Evolutionary conservation across 176 grass and related monocot genomes (phyloP).

Genomic region (Oropetium thomaeum): DNA sequence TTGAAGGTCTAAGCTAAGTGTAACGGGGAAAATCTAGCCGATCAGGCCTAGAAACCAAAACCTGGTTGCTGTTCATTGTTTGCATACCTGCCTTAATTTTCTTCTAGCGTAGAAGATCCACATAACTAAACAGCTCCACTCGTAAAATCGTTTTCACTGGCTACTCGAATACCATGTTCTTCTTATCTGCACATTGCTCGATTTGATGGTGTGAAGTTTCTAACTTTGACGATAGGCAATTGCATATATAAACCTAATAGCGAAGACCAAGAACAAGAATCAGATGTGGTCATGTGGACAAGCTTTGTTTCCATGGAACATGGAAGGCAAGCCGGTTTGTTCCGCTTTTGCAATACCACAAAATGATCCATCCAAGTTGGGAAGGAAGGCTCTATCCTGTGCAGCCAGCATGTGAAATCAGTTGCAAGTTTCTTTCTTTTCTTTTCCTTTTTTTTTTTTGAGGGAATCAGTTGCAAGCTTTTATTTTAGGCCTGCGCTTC

Average conservation of each 20-base stretch:
- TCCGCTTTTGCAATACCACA: neutral
- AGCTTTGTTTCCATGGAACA: neutral
- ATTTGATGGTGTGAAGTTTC: neutral
- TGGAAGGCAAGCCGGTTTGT: neutral
- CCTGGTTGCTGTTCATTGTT: neutral
- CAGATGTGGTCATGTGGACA: neutral
- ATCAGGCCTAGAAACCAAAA: neutral
- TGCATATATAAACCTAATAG: too few relatives aligned
- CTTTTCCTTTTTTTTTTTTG: too few relatives aligned
- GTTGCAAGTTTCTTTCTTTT: neutral
- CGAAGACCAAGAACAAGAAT: too few relatives aligned
- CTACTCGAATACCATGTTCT: too few relatives aligned
- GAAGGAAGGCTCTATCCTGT: neutral
- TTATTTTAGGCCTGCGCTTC: neutral
- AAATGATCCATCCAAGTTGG: neutral
- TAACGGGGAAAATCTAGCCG: neutral
- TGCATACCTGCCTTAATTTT: too few relatives aligned
- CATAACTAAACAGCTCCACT: neutral
- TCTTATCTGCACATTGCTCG: neutral
- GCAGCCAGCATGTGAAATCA: conserved; percentile 19
- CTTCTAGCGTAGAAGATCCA: neutral
- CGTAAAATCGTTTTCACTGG: too few relatives aligned
- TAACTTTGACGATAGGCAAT: neutral
- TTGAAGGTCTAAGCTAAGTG: neutral
- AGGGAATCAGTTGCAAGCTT: conserved; percentile 10